These are phyloP conservation scores for Leccinum sublutescens DNA, from an alignment of 768 basidiomycete genomes.

Conservation along the genomic window DNA sequence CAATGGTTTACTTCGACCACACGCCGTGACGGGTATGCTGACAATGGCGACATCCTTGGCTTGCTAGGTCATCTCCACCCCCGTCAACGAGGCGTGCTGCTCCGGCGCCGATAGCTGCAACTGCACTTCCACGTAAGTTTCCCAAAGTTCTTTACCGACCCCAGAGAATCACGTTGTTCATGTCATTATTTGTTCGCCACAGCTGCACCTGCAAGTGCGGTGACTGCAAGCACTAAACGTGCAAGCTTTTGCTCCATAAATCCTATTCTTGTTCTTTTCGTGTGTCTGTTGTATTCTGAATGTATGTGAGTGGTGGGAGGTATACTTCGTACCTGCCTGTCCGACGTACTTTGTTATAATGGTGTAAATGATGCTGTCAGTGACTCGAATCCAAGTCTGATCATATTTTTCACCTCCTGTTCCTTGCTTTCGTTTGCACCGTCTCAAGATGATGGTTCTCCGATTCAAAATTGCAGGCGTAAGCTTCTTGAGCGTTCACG, in stretches of 20 bases:
- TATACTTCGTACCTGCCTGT: too few species aligned
- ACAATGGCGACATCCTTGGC: background rate
- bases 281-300: background rate
- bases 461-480: background rate
- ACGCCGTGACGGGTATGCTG: background rate
- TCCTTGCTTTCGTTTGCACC: too few species aligned
- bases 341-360: background rate
- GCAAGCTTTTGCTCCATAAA: background rate
- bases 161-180: background rate
- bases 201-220: slow-evolving; percentile 19
- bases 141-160: background rate
- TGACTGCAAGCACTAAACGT: slow-evolving; percentile 21
- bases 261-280: background rate
- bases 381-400: background rate
- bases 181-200: background rate
- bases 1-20: background rate
- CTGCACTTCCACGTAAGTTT: slow-evolving; percentile 14
- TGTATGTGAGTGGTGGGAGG: background rate
- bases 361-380: background rate
- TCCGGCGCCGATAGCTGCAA: slow-evolving; percentile 4
- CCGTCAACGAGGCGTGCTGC: slow-evolving; percentile 23
- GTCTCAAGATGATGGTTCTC: background rate
- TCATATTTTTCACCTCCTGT: background rate
- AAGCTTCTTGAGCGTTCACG: background rate
- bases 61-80: slow-evolving; percentile 9